Evolutionary conservation across 2,329 filamentous ascomycete genomes (phyloP), one percentile per base, ranked within the genome.

Genomic region (Botrytis byssoidea): DNA sequence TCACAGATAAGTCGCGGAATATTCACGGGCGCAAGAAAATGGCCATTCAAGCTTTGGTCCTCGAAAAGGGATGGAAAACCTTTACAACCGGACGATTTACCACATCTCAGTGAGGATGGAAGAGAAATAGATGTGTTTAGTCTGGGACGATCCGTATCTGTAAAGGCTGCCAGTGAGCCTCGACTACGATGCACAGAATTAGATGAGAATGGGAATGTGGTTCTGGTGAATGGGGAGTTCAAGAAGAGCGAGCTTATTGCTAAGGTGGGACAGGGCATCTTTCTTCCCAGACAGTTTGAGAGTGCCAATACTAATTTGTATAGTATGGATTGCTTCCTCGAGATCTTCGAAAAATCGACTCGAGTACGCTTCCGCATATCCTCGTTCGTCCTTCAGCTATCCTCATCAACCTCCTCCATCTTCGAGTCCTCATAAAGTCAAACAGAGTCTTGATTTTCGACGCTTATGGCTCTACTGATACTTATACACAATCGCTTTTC

Each of bases 211-310:
- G 96, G 96, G 59, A 92, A 97, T 79, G 94, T 98, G 40, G 97
- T 95, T 32, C 86, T 98, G 74, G 92, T 97, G 32, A 97, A 97
- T 81, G 94, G 94, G 74, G 96, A 98, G 83, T 98, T 98, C 83
- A 97, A 96, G 84, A 99, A 99, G 87, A 96, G 91, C 79, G 96
- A 99, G 84, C 86, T 99, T 65, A 98, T 98, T 82, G 94, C 95
- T 71, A 98, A 96, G 87, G 93, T 95, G 83, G 12, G 63, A 16
- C 51, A 40, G 3, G 65, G 37, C 8, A 6, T 37, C 29, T 48
- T 70, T 83, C 69, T 46, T 70, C 76, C 78, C 61, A 80, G 32
- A 42, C 20, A 14, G 59, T 64, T 57, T 40, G 44, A 37, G 20
- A 25, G 68, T 73, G 60, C 25, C 22, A 44, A 37, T 75, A 71